These are phyloP conservation scores for Cladophialophora yegresii DNA, from an alignment of 2,329 filamentous ascomycete genomes.

Conservation along the genomic window DNA sequence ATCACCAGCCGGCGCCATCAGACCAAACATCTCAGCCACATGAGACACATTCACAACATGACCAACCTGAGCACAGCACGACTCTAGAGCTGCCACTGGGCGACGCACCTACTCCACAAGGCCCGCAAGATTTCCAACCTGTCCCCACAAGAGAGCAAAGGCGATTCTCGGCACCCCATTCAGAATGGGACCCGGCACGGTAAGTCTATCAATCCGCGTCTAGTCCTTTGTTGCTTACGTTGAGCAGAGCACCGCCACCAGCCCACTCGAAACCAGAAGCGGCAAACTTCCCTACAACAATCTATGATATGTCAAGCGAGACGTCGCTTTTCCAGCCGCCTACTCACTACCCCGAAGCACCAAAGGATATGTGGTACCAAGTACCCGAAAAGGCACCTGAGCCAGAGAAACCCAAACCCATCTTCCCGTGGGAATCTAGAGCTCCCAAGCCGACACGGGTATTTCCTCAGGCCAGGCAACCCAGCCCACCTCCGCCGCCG, in stretches of 20 bases:
- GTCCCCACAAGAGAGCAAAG: constrained; percentile 51
- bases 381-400: constrained; percentile 63
- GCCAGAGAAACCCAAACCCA: constrained; percentile 61
- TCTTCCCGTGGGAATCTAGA: constrained; percentile 89
- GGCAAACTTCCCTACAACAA: constrained; percentile 72
- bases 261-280: constrained; percentile 77
- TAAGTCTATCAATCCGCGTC: constrained; percentile 42
- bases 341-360: constrained; percentile 74
- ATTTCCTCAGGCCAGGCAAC: constrained; percentile 44
- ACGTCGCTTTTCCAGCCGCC: constrained; percentile 75
- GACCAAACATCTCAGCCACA: constrained; percentile 26
- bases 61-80: constrained; percentile 24
- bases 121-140: constrained; percentile 47
- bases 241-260: constrained; percentile 61
- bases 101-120: constrained; percentile 47
- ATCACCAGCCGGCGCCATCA: constrained; percentile 20
- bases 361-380: constrained; percentile 85
- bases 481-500: constrained; percentile 32
- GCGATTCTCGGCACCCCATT: constrained; percentile 59
- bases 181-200: constrained; percentile 65
- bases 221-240: constrained; percentile 34
- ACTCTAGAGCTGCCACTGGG: constrained; percentile 49
- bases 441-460: constrained; percentile 61
- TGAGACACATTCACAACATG: constrained; percentile 18
- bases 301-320: constrained; percentile 82